Base-by-base conservation (phyloP, 1,284 basidiomycete genomes). In the Heterobasidion annosum region DNA sequence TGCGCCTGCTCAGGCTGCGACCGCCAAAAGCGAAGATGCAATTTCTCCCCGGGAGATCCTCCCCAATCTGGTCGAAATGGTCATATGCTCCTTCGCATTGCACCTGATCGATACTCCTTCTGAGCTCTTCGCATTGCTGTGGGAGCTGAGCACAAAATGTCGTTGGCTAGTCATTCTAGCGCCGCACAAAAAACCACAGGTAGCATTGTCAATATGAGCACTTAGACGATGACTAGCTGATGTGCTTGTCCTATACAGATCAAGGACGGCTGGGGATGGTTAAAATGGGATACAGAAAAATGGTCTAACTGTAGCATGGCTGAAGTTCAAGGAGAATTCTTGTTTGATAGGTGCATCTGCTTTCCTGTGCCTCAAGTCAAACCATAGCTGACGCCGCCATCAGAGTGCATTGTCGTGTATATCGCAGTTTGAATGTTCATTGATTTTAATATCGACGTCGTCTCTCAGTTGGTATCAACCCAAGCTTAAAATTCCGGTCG, bases 101-200 rank as follows among this genome's bases (percentile, higher is more conserved):
- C 86, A 89, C 64, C 79, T 89, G 34, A 68, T 88, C 45, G 78
- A 81, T 48, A 74, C 74, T 18, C 65, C 80, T 1, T 84, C 81
- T 0, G 79, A 82, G 55, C 69, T 89, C 15, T 88, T 82, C 62
- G 72, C 82, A 9, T 68, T 88, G 12, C 69, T 88, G 13, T 81
- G 77, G 69, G 81, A 83, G 61, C 65, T 88, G 40, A 82, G 81
- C 57, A 77, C 73, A 42, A 82, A 82, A 61, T 74, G 75, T 2
- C 66, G 67, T 37, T 88, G 85, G 84, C 70, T 89, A 10, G 73
- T 86, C 34, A 73, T 88, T 15, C 67, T 87, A 19, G 83, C 85
- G 1, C 86, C 86, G 12, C 85, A 88, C 65, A 88, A 88, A 65
- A 86, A 82, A 61, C 86, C 86, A 16, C 83, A 87, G 68, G 84